Evolutionary conservation across 1,139 yeast species (phyloP), one percentile per base, ranked within the genome.

Genomic region (Wickerhamiella infanticola): DNA sequence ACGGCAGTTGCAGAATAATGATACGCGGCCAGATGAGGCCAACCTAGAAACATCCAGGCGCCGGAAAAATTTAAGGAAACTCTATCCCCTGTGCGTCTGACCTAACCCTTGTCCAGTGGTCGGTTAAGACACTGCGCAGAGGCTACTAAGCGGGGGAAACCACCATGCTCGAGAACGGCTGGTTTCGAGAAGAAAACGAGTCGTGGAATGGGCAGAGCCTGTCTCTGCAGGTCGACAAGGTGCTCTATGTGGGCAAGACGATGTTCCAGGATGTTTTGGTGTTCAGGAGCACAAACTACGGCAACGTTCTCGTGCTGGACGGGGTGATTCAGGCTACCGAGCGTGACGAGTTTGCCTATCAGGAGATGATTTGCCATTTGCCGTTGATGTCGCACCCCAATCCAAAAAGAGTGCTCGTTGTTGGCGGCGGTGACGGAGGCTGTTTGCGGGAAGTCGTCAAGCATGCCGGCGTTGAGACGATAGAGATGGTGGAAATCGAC

Each of bases 161-260:
- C 3, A 44, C 49, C 45, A 50, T 44, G 40, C 55, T 51, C 44
- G 43, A 47, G 44, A 83, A 85, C 64, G 96, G 95, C 49, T 88
- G 97, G 97, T 88, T 88, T 63, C 77, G 80, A 53, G 97, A 88
- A 65, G 72, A 81, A 51, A 81, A 84, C 51, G 80, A 83, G 59
- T 76, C 75, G 72, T 90, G 94, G 81, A 96, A 96, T 13, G 98
- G 98, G 47, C 96, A 88, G 69, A 96, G 95, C 48, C 76, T 90
- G 75, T 75, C 85, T 44, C 72, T 90, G 53, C 74, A 75, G 55
- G 96, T 90, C 39, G 80, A 84, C 54, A 69, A 79, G 62, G 73
- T 84, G 44, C 72, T 85, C 52, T 81, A 81, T 65, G 77, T 75
- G 48, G 90, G 77, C 55, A 69, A 74, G 63, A 81, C 94, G 50